Base-by-base conservation (phyloP, 192 early-diverging fungal species). In the Pilobolus umbonatus region DNA sequence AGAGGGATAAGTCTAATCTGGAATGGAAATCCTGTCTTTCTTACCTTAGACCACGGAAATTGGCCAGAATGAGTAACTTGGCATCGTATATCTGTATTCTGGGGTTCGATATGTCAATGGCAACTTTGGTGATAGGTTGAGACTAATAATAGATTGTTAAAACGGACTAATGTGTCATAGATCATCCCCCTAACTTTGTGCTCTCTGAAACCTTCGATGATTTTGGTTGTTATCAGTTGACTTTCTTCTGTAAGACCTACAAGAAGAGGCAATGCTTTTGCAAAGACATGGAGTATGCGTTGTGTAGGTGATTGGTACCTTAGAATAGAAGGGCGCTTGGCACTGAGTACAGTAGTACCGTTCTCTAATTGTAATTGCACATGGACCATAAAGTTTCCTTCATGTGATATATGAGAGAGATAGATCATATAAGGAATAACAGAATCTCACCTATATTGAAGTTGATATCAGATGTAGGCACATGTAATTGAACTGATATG, bases 21-120 rank as follows among this genome's bases (percentile, higher is more conserved):
- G 5, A 36, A 30, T 46, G 11, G 10, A 10, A 6, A 26, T 42
- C 6, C 11, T 30, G 49, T 38, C 17, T 39, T 44, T 21, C 30
- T 67, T 74, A 75, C 80, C 80, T 45, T 15, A 83, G 69, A 15
- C 81, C 81, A 53, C 69, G 64, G 55, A 83, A 80, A 53, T 79
- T 75, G 21, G 81, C 81, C 60, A 72, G 73, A 29, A 83, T 69
- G 21, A 71, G 57, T 38, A 83, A 71, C 21, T 74, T 48, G 21
- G 69, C 76, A 26, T 64, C 69, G 52, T 83, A 83, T 2, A 77
- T 67, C 44, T 80, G 77, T 5, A 80, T 52, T 4, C 52, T 54
- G 15, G 64, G 72, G n/a, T 64, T 64, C 0, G 76, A 77, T 11
- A 83, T 53, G 5, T 70, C 35, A 9, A 83, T 46, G 17, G 50